phyloP scores from a whole-genome alignment of 805 yeast genomes.

The Barnettozyma sucrosica region DNA sequence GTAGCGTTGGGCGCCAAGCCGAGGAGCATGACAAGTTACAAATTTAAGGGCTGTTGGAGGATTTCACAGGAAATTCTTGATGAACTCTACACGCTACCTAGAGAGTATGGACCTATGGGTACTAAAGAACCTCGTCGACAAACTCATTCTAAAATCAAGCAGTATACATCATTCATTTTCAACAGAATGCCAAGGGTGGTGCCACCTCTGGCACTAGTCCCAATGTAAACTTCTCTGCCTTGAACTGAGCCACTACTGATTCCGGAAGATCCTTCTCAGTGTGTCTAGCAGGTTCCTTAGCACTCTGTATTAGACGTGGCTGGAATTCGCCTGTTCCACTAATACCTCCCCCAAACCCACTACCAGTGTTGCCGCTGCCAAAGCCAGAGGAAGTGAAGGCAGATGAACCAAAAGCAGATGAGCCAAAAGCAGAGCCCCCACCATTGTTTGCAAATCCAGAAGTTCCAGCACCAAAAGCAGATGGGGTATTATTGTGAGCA shows the following conservation, averaged over 20 bases:
- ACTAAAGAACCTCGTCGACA: too few relatives aligned
- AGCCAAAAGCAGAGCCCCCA: conserved; percentile 3
- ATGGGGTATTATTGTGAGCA: conserved; percentile 13
- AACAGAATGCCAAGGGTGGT: conserved; percentile 52
- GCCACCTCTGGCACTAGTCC: conserved; percentile 69
- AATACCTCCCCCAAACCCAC: neutral
- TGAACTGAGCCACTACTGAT: conserved; percentile 41
- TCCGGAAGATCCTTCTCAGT: conserved; percentile 37
- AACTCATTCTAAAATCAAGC: too few relatives aligned
- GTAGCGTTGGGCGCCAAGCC: too few relatives aligned
- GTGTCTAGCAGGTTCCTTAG: conserved; percentile 25
- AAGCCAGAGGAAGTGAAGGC: too few relatives aligned
- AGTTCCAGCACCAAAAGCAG: conserved; percentile 15
- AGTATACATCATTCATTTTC: neutral
- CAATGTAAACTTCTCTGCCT: conserved; percentile 40
- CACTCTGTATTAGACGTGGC: conserved; percentile 30
- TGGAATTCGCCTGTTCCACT: conserved; percentile 13
- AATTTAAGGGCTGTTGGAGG: too few relatives aligned
- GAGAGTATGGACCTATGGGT: too few relatives aligned
- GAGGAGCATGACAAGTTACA: too few relatives aligned
- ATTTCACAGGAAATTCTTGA: too few relatives aligned
- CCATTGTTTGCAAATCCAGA: neutral
- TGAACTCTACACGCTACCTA: too few relatives aligned
- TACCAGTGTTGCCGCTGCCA: conserved; percentile 3
- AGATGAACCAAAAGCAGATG: conserved; percentile 10